Percentiles rank a stretch among this genome's conserved stretches.
Evolutionary conservation across 73 alveolate species (phyloP).

Genomic region (Effrenium voratum): DNA sequence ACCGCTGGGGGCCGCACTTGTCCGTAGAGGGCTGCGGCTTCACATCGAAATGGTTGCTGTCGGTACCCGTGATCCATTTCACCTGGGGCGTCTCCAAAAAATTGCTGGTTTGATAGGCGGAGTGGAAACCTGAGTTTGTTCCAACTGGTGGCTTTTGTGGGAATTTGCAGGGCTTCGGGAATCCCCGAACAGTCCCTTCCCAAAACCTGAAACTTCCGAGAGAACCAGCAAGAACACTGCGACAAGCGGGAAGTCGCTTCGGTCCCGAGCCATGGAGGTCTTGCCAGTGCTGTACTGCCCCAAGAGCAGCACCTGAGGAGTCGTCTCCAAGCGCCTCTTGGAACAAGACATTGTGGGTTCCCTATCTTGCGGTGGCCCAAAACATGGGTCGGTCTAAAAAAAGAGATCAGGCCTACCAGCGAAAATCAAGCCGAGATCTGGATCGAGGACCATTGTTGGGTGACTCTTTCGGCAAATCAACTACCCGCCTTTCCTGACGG

Average conservation of each 20-base stretch:
- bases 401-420: too few relatives aligned
- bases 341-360: neutral
- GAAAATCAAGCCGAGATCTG: too few relatives aligned
- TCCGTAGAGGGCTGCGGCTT: conserved; percentile 81
- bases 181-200: neutral
- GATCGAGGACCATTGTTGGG: too few relatives aligned
- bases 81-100: too few relatives aligned
- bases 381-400: too few relatives aligned
- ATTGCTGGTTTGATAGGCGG: too few relatives aligned
- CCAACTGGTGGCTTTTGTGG: neutral
- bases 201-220: neutral
- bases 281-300: conserved; percentile 93
- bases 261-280: conserved; percentile 51
- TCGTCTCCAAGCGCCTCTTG: neutral
- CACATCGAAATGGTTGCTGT: conserved; percentile 75
- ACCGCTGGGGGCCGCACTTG: too few relatives aligned
- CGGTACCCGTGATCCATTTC: conserved; percentile 69
- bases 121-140: too few relatives aligned
- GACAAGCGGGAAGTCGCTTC: neutral
- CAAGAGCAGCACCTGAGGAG: conserved; percentile 42
- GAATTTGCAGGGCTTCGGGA: neutral
- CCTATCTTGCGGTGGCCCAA: too few relatives aligned
- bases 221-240: neutral
- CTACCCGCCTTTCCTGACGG: too few relatives aligned
- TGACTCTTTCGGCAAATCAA: too few relatives aligned